Base-by-base conservation (phyloP, 805 yeast genomes). In the Metschnikowia sp. region DNA sequence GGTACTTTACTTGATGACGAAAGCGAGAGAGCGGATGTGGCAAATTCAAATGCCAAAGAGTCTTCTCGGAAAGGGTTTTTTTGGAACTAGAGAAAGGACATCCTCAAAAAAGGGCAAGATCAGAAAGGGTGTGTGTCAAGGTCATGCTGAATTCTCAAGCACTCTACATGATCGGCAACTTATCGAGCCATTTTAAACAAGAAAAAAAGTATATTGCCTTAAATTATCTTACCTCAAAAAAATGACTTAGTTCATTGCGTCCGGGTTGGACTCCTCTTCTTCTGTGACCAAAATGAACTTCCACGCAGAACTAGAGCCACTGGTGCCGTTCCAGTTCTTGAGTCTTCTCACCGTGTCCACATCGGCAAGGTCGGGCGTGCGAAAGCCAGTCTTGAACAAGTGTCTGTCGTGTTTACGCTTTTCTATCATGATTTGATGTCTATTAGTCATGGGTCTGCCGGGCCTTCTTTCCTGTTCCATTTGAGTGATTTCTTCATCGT, bases 371-470 rank as follows among this genome's bases (percentile, higher is more conserved):
- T 89, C 90, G 1, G 97, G 97, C 4, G 85, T 72, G 40, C 74
- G 69, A 66, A 75, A 67, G 0, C 99, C 99, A 0, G 88, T 75
- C 18, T 66, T 71, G 57, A 78, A 89, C 47, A 85, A 81, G 36
- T 78, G 77, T 34, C 59, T 43, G 47, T 91, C 97, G 40, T 75
- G 68, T 44, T 84, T 81, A 39, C 74, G 74, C 59, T 79, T 79
- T 53, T 77, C 78, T 56, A 86, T 85, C 48, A 90, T 64, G 19
- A 79, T 58, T 54, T 81, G 83, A 58, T 88, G 96, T 60, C 82
- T 81, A 50, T 78, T 79, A 6, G 86, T 67, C 13, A 87, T 77
- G 9, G 99, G 96, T 69, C 98, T 78, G 13, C 96, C 95, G n/a
- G 90, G 82, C 62, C 96, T 79, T 72, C 96, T 80, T 45, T 76